Evolutionary conservation across 169 alveolate species (phyloP), one percentile per base, ranked within the genome.

Genomic region (Plasmodium fragile): DNA sequence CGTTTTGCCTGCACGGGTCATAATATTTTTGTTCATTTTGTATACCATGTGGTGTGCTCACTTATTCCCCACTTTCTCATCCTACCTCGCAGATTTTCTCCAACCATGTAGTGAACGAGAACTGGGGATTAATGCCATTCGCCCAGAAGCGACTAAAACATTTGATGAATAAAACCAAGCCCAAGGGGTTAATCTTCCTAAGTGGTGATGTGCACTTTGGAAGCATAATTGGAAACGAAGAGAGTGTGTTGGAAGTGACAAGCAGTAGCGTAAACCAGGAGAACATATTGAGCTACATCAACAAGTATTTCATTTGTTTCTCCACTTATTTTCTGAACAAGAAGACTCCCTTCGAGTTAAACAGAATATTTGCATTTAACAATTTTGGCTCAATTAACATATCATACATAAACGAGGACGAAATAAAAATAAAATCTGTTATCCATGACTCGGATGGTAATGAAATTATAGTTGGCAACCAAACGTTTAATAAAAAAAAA

Each of bases 191-290:
- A n/a, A 8, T 97, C 45, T 96, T 97, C 90, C 41, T 97, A 72
- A 96, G 98, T n/a, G 98, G 98, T 10, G 98, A 97, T 73, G 98
- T 97, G 8, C 98, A 97, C 55, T 97, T 72, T 73, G 95, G 95
- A 16, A 93, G 95, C 45, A 73, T 96, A 28, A 11, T 83, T 45
- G 96, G 89, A 49, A 95, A 93, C 34, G 94, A 95, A 69, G 97
- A 95, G 70, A 87, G 92, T 92, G 49, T 89, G 10, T 28, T 92
- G 16, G 92, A 83, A 18, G 93, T 87, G 4, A 87, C 93, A 55
- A 87, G 93, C 34, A 87, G 93, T 18, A 55, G 87, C 34, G 89
- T 87, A 78, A 87, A 87, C 43, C 93, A 87, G 72, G 93, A 75
- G 49, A 87, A 87, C 36, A n/a, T 39, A 16, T 71, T 75, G 36